A percentile compares a stretch with the other conserved stretches of the same genome.
Evolutionary conservation across 768 basidiomycete species (phyloP).

Genomic region (Rhizopogon vinicolor): DNA sequence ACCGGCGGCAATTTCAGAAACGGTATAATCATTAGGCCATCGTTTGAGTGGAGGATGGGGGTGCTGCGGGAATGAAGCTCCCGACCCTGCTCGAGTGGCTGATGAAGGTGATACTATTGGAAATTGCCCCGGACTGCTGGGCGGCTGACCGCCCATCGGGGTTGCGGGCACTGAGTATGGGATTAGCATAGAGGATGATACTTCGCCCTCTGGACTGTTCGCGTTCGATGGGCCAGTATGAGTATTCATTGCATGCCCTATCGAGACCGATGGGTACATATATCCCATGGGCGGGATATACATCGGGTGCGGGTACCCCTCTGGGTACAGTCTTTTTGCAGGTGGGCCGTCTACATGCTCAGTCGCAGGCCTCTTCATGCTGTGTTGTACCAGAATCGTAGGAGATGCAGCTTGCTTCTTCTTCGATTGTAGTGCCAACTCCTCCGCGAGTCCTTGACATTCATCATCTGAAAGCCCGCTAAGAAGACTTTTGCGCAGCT

Average conservation of each 20-base stretch:
- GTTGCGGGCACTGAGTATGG: constrained; percentile 15
- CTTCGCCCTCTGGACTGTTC: constrained; percentile 13
- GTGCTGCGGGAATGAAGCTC: constrained; percentile 41
- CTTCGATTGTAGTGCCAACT: constrained; percentile 44
- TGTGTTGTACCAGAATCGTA: constrained; percentile 4
- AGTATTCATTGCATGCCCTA: constrained; percentile 15
- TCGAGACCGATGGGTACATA: constrained; percentile 22
- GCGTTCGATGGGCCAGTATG: constrained; percentile 11
- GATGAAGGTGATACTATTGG: constrained; percentile 8
- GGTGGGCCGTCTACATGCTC: constrained; percentile 20
- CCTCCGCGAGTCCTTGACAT: constrained; percentile 52
- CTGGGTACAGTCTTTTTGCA: constrained; percentile 24
- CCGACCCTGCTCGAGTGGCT: constrained; percentile 12
- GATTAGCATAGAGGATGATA: constrained; percentile 8
- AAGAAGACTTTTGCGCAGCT: constrained; percentile 52
- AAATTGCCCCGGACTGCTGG: constrained; percentile 14
- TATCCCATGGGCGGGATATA: constrained; percentile 26
- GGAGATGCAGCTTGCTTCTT: constrained; percentile 10
- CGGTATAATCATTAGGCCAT: constrained; percentile 76
- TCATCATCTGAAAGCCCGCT: constrained; percentile 54
- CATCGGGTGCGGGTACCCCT: constrained; percentile 22
- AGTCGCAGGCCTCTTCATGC: constrained; percentile 22
- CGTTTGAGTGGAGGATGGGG: constrained; percentile 64
- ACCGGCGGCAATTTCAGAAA: constrained; percentile 57
- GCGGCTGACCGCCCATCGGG: constrained; percentile 14